Base-by-base conservation (phyloP, 2,329 filamentous ascomycete genomes). In the Gliomastix tumulicola region DNA sequence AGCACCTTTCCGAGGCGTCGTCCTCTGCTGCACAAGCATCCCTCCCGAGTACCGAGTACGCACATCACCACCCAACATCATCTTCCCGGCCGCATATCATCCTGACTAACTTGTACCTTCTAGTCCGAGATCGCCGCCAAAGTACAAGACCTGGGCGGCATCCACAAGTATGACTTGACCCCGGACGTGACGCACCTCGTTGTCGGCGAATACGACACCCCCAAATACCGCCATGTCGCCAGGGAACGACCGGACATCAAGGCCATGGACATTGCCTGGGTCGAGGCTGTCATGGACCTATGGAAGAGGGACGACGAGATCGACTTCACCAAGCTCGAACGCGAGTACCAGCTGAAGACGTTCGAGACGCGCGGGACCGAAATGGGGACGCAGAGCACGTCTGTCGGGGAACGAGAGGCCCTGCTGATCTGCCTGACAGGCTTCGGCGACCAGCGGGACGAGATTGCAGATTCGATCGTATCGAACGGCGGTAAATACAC, bases 151-250 rank as follows among this genome's bases (percentile, higher is more conserved):
- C 88, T 98, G 69, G 92, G 92, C 45, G 92, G 89, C 35, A 62
- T 75, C 41, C 85, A 94, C 69, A 88, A 85, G 50, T 84, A 88
- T 59, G 89, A 98, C 58, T 77, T 98, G 31, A 97, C 89, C n/a
- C 86, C 85, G 39, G 88, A 96, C 57, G 88, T 94, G 33, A 97
- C 92, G 6, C 92, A 98, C 65, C 79, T 98, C 32, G 76, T 98
- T 44, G 87, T 95, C 43, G 92, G 89, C 56, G 82, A 85, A 50
- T 84, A 88, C 51, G 78, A 90, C 55, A 97, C 90, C 1, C 79
- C 84, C 34, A 98, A 98, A 60, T 98, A 98, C 63, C 84, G 82
- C 58, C 95, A 94, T 68, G 90, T 97, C 51, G 92, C 90, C 37
- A 86, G 82, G 54, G 84, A 90, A 56, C 77, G 92, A 36, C 79